Evolutionary conservation across 805 yeast genomes (phyloP).

Genomic region (Candida orba): DNA sequence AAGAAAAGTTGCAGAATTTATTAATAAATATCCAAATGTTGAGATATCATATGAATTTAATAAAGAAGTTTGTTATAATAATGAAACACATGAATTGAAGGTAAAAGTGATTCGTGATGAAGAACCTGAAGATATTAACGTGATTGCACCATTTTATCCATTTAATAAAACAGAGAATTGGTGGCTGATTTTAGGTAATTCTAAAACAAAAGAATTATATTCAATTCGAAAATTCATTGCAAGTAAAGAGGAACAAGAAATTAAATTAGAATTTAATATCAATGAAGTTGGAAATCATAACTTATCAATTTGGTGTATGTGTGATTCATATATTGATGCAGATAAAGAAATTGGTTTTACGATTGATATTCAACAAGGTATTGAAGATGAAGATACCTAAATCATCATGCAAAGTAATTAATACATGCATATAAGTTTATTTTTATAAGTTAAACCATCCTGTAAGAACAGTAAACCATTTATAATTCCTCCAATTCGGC

Average conservation of each 20-base stretch:
- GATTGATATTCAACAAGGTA: constrained; percentile 34
- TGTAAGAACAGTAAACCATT: too few relatives aligned
- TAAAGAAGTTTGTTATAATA: constrained; percentile 34
- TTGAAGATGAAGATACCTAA: constrained; percentile 15
- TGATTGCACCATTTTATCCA: constrained; percentile 55
- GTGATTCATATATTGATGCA: constrained; percentile 89
- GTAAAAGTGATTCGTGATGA: constrained; percentile 65
- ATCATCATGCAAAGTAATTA: too few relatives aligned
- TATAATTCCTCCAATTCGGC: constrained; percentile 8
- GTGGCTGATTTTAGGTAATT: constrained; percentile 87
- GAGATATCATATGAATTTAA: constrained; percentile 56
- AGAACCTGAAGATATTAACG: constrained; percentile 60
- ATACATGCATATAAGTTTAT: too few relatives aligned
- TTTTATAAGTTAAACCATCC: too few relatives aligned
- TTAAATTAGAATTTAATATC: constrained; percentile 48
- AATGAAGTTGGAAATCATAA: constrained; percentile 55
- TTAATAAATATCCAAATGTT: constrained; percentile 82
- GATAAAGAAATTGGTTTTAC: constrained; percentile 71
- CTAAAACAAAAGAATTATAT: constrained; percentile 49
- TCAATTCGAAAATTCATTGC: constrained; percentile 64
- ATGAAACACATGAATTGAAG: constrained; percentile 40
- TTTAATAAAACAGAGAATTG: constrained; percentile 56
- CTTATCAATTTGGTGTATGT: constrained; percentile 74
- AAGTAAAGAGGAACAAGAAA: constrained; percentile 42
- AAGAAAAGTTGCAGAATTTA: constrained; percentile 73